Evolutionary conservation across 176 grass and related monocot genomes (phyloP).

Genomic region (Eremochloa ophiuroides): DNA sequence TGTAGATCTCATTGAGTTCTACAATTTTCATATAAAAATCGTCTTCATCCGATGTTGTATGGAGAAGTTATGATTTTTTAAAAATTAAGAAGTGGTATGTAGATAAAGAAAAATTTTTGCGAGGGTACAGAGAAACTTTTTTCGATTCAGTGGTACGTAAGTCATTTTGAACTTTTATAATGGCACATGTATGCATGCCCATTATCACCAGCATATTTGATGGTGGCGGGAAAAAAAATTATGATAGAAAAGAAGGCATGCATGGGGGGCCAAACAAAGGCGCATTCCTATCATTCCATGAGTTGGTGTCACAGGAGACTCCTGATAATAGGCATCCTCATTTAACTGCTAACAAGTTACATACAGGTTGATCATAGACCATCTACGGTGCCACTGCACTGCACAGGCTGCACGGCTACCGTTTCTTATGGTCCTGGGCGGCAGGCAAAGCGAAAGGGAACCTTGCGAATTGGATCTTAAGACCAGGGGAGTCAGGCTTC

Average conservation of each 20-base stretch:
- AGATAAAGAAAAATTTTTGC: too few species aligned
- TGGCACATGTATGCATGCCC: background rate
- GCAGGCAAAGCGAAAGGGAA: constrained; percentile 59
- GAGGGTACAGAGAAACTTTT: too few species aligned
- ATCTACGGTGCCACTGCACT: background rate
- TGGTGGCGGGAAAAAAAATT: background rate
- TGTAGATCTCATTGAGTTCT: too few species aligned
- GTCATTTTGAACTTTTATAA: too few species aligned
- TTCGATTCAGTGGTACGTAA: too few species aligned
- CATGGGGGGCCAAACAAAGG: background rate
- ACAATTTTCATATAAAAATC: too few species aligned
- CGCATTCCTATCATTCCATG: background rate
- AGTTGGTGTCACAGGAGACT: background rate
- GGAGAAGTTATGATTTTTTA: too few species aligned
- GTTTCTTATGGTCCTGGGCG: background rate
- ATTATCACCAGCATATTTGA: background rate
- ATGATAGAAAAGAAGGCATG: background rate
- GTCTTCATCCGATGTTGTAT: too few species aligned
- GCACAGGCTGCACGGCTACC: background rate
- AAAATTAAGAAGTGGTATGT: too few species aligned
- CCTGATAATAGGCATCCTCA: background rate
- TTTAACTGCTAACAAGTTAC: background rate
- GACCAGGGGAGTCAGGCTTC: constrained; percentile 35
- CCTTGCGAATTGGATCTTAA: constrained; percentile 66
- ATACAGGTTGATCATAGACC: background rate